Evolutionary conservation across 1,284 basidiomycete species (phyloP).

Genomic region (Rhizoctonia solani): DNA sequence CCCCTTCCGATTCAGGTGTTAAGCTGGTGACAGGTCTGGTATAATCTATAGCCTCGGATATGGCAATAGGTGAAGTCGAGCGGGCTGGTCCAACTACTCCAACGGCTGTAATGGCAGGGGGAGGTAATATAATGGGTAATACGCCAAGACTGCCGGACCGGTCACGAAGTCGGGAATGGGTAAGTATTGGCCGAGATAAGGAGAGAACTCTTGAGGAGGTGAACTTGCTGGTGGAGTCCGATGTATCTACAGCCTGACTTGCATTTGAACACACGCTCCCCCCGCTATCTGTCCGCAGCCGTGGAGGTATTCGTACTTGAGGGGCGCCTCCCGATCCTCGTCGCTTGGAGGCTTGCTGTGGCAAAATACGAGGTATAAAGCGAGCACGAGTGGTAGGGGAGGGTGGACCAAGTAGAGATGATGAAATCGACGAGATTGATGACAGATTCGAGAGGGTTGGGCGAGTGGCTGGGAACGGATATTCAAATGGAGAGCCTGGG

Average conservation of each 20-base stretch:
- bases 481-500: slow-evolving; percentile 13
- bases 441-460: neutral
- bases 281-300: neutral
- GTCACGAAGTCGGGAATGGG: neutral
- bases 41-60: neutral
- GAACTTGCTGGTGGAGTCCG: neutral
- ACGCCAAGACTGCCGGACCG: slow-evolving; percentile 9
- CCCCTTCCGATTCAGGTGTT: neutral
- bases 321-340: neutral
- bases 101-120: neutral
- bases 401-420: neutral
- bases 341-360: neutral
- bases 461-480: neutral
- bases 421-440: slow-evolving; percentile 4
- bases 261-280: neutral
- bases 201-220: neutral
- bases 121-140: slow-evolving; percentile 2
- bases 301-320: neutral
- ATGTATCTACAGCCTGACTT: neutral
- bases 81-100: neutral
- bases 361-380: neutral
- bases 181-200: no score
- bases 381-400: neutral
- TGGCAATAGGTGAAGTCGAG: neutral
- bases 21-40: no score